Evolutionary conservation across 2,329 filamentous ascomycete species (phyloP).

Genomic region (Cercospora sp.): DNA sequence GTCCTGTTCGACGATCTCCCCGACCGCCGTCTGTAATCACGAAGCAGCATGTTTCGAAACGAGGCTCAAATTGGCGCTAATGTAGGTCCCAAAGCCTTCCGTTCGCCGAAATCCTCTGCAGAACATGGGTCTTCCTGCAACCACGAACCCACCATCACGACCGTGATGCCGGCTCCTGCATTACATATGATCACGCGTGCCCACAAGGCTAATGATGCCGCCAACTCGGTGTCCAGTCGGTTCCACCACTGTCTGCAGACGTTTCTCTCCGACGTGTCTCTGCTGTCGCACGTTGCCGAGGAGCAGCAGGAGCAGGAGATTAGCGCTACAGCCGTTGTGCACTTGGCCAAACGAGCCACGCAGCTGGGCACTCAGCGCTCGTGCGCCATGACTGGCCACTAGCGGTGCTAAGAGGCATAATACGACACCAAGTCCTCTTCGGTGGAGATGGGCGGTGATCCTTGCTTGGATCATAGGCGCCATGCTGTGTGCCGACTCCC

Average conservation of each 20-base stretch:
- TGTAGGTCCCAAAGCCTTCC: background rate
- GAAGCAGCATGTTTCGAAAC: background rate
- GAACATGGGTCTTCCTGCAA: conserved; percentile 9
- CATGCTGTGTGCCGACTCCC: background rate
- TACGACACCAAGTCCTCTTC: background rate
- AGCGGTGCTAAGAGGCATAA: background rate
- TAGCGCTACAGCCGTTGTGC: background rate
- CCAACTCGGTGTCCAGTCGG: background rate
- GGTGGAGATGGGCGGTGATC: conserved; percentile 6
- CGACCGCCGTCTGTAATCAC: background rate
- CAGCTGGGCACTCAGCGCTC: background rate
- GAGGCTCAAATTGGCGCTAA: background rate
- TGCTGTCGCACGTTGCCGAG: background rate
- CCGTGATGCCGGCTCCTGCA: background rate
- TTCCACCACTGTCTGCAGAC: background rate
- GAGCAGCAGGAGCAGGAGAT: background rate
- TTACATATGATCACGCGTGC: conserved; percentile 1
- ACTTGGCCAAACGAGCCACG: conserved; percentile 1
- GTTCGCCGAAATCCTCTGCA: background rate
- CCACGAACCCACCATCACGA: conserved; percentile 1
- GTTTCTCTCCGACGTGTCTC: background rate
- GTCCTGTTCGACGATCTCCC: background rate
- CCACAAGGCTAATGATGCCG: conserved; percentile 7
- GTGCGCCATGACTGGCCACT: background rate
- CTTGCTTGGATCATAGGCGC: conserved; percentile 2